These are phyloP conservation scores for Neltuma alba DNA, from an alignment of 306 rosid genomes.

Conservation along the genomic window DNA sequence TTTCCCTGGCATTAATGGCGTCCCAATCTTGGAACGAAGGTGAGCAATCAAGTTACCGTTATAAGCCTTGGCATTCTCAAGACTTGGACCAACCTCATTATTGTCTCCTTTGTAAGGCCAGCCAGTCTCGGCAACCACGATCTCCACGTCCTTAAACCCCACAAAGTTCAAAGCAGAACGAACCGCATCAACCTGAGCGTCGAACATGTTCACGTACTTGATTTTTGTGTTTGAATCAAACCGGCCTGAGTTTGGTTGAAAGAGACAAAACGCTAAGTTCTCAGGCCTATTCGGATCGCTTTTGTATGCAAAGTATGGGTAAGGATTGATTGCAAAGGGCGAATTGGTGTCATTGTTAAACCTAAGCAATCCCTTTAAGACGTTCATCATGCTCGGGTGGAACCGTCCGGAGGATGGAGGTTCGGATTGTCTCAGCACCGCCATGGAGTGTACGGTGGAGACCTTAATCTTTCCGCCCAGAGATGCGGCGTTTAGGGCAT, in stretches of 20 bases:
- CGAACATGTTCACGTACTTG: constrained; percentile 96
- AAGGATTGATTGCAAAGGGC: constrained; percentile 90
- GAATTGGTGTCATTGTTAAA: constrained; percentile 76
- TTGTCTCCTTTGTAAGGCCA: constrained; percentile 96
- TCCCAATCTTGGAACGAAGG: constrained; percentile 86
- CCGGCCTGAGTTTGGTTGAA: constrained; percentile 88
- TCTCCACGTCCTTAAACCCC: constrained; percentile 82
- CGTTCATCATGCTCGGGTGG: constrained; percentile 49
- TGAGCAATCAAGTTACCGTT: constrained; percentile 84
- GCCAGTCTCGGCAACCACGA: constrained; percentile 96
- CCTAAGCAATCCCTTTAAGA: constrained; percentile 63
- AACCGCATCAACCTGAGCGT: constrained; percentile 94
- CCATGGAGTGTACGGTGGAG: constrained; percentile 92
- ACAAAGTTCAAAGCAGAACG: constrained; percentile 78
- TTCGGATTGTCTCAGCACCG: constrained; percentile 74
- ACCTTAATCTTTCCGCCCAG: constrained; percentile 73
- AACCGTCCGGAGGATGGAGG: constrained; percentile 89
- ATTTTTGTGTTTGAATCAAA: constrained; percentile 75
- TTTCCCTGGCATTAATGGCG: constrained; percentile 95
- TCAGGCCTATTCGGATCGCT: constrained; percentile 72
- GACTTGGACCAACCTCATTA: constrained; percentile 78
- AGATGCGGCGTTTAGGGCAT: constrained; percentile 63
- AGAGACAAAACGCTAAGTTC: constrained; percentile 82
- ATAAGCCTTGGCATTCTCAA: constrained; percentile 87
- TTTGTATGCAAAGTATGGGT: constrained; percentile 88